Evolutionary conservation across 352 stramenopile genomes (phyloP), one percentile per base, ranked within the genome.

Genomic region (Globisporangium acanthophoron): DNA sequence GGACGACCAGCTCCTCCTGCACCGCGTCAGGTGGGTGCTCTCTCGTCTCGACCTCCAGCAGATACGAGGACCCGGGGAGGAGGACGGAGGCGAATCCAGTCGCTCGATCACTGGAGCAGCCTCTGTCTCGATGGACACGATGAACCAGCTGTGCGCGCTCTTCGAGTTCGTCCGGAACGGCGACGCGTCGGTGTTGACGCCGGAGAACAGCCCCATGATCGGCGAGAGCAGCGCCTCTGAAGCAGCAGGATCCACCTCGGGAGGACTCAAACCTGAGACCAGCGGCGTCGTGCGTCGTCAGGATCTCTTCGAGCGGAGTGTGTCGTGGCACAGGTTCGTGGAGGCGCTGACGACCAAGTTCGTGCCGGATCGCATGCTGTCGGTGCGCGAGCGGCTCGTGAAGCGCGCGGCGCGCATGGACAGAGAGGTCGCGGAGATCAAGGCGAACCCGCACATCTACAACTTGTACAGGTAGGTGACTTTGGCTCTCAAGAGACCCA

Each of bases 21-120:
- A 88, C 31, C 73, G 82, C 1, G 71, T 90, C 41, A 92, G 90
- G 57, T 92, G 82, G 82, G 73, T 92, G 31, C 66, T 92, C 37
- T 90, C 78, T 13, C 74, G 78, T 0, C 52, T 92, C 12, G 76
- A 90, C 55, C 66, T 92, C 4, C 54, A 68, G 3, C 58, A 52
- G n/a, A 61, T 15, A 27, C 49, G 49, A 5, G 24, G 27, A 31
- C 18, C 40, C 18, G n/a, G n/a, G n/a, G 40, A 21, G 35, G 48
- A 71, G 35, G 48, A 71, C n/a, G 44, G 65, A 8, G 29, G 43
- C 16, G 16, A 41, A 21, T 11, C 21, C 20, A 15, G 15, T 27
- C 15, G 15, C 3, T 5, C 37, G 7, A 20, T 61, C 24, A 0
- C 9, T 37, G 33, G 33, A 37, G 33, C 33, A 12, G 33, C 58